phyloP scores from a whole-genome alignment of 257 asterid species.

The Marsdenia floribunda region DNA sequence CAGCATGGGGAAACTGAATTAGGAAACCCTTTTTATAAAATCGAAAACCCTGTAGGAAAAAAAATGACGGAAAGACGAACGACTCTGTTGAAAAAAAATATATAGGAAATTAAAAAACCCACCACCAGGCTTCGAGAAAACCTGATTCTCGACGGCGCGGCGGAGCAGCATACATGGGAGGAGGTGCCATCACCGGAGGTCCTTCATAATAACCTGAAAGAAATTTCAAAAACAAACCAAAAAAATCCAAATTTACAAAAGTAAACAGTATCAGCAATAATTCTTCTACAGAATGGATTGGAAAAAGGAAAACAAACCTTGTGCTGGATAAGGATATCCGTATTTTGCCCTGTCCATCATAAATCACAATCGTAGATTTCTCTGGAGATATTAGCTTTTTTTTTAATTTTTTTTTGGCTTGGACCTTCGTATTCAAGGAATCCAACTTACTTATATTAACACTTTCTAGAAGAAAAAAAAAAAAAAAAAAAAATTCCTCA shows the following conservation, averaged over 20 bases:
- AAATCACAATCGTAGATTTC: background rate
- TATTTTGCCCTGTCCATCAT: background rate
- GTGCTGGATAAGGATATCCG: conserved; percentile 9
- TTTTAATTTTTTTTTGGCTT: too few species aligned
- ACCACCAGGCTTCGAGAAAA: conserved; percentile 13
- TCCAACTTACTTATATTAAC: background rate
- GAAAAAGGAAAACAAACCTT: background rate
- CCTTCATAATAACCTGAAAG: conserved; percentile 4
- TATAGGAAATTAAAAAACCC: too few species aligned
- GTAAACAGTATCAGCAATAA: background rate
- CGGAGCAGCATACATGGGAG: conserved; percentile 12
- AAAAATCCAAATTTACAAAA: background rate
- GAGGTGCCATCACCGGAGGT: conserved; percentile 20
- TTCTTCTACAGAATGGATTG: background rate
- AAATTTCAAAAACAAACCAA: background rate
- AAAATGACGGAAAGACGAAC: background rate
- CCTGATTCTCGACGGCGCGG: conserved; percentile 3
- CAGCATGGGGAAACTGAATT: background rate
- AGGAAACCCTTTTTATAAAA: too few species aligned
- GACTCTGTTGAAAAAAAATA: too few species aligned
- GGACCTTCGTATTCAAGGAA: too few species aligned
- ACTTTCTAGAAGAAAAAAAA: too few species aligned
- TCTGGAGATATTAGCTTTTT: too few species aligned
- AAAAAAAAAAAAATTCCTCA: too few species aligned
- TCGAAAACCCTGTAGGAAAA: too few species aligned